Evolutionary conservation across 306 rosid species (phyloP).

Genomic region (Casuarina cunninghamiana): DNA sequence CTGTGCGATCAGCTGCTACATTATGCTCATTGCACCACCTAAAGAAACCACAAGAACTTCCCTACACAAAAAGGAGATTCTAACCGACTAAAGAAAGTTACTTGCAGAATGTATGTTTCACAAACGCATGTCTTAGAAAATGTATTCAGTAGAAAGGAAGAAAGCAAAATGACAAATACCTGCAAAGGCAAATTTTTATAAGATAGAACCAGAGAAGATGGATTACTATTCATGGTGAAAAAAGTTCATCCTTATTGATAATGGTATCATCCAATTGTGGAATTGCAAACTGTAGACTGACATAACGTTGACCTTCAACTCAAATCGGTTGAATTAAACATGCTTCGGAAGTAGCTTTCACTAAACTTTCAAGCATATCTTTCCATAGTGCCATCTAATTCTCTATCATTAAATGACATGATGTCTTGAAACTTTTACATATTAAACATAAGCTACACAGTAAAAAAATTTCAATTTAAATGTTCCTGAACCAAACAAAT

Average conservation of each 20-base stretch:
- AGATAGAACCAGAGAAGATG: not conserved
- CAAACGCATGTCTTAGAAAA: not conserved
- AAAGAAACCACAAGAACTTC: constrained; percentile 52
- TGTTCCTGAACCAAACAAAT: no score
- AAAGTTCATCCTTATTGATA: no score
- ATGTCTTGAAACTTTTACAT: not conserved
- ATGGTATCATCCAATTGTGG: not conserved
- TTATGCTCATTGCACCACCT: constrained; percentile 57
- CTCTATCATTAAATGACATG: not conserved
- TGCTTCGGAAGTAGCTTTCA: not conserved
- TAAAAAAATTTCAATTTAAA: no score
- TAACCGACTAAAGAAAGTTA: not conserved
- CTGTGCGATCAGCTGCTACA: constrained; percentile 17
- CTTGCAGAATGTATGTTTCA: not conserved
- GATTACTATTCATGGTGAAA: not conserved
- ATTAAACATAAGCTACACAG: not conserved
- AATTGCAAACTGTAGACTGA: no score
- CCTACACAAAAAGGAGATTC: constrained; percentile 22
- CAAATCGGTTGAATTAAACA: not conserved
- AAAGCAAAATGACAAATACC: not conserved
- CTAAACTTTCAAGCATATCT: not conserved
- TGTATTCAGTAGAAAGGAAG: not conserved
- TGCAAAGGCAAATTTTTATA: not conserved
- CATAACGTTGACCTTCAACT: not conserved
- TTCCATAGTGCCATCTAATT: not conserved